phyloP scores from a whole-genome alignment of 345 rosid species.

The Aquilaria sinensis region DNA sequence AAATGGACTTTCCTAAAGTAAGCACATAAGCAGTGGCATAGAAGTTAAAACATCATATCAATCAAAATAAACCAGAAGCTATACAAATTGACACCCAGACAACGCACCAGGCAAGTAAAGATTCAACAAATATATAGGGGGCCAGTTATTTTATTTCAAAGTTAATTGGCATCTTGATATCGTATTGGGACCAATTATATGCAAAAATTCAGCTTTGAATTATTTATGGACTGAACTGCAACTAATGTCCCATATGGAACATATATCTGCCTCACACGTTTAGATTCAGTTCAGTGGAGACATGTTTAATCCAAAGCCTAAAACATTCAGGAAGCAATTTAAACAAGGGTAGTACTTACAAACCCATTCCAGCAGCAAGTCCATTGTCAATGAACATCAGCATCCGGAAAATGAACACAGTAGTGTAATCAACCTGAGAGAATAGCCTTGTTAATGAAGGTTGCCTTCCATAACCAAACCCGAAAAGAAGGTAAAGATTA shows the following conservation, averaged over 20 bases:
- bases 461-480: background rate
- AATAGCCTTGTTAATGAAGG: conserved; percentile 13
- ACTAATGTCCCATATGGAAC: too few relatives aligned
- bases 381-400: conserved; percentile 96
- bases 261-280: too few relatives aligned
- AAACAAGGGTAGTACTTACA: conserved; percentile 45
- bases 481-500: background rate
- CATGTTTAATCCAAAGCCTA: too few relatives aligned
- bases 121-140: too few relatives aligned
- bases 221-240: too few relatives aligned
- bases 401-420: conserved; percentile 84
- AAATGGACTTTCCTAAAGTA: background rate
- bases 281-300: too few relatives aligned
- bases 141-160: too few relatives aligned
- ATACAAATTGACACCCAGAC: conserved; percentile 1
- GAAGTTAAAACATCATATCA: background rate
- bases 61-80: background rate
- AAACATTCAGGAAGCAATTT: too few relatives aligned
- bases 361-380: conserved; percentile 95
- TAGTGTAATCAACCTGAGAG: conserved; percentile 84
- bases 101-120: background rate
- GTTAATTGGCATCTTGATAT: too few relatives aligned
- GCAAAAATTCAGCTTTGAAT: too few relatives aligned
- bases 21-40: background rate
- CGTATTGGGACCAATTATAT: too few relatives aligned